Evolutionary conservation across 1,284 basidiomycete species (phyloP).

Genomic region (Trichosporon ovoides): DNA sequence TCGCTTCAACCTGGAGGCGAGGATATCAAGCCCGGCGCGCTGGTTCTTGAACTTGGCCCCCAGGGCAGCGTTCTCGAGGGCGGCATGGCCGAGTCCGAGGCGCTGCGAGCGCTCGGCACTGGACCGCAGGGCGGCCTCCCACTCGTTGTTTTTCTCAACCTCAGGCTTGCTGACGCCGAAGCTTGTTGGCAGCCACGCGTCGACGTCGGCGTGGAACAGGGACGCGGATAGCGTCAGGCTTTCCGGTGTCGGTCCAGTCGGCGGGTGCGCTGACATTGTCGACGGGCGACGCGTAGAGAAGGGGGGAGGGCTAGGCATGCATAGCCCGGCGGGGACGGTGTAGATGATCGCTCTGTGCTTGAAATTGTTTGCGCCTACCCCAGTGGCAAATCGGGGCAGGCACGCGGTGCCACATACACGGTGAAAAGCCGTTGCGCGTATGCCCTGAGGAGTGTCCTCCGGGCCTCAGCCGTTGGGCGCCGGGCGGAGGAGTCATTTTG

Average conservation of each 20-base stretch:
- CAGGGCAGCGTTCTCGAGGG: slow-evolving; percentile 17
- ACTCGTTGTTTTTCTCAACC: slow-evolving; percentile 11
- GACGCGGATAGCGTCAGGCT: slow-evolving; percentile 34
- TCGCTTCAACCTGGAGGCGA: slow-evolving; percentile 15
- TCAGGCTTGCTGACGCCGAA: slow-evolving; percentile 26
- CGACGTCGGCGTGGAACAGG: slow-evolving; percentile 36
- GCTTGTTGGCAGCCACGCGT: slow-evolving; percentile 36
- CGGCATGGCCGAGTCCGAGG: slow-evolving; percentile 39
- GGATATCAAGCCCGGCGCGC: slow-evolving; percentile 14
- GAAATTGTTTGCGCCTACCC: slow-evolving; percentile 1
- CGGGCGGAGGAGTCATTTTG: neutral
- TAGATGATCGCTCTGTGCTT: neutral
- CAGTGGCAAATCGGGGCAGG: slow-evolving; percentile 4
- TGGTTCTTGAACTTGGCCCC: neutral
- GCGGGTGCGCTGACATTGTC: too few species aligned
- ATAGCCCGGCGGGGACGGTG: neutral
- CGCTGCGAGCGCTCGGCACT: slow-evolving; percentile 18
- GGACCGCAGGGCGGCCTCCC: slow-evolving; percentile 14
- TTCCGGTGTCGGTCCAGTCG: slow-evolving; percentile 21
- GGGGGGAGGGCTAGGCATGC: neutral
- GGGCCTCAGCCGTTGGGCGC: neutral
- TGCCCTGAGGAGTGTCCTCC: neutral
- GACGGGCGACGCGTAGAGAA: neutral
- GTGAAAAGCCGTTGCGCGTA: slow-evolving; percentile 6
- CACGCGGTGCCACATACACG: slow-evolving; percentile 4